Evolutionary conservation across 805 yeast species (phyloP).

Genomic region (Starmera dryadoides): DNA sequence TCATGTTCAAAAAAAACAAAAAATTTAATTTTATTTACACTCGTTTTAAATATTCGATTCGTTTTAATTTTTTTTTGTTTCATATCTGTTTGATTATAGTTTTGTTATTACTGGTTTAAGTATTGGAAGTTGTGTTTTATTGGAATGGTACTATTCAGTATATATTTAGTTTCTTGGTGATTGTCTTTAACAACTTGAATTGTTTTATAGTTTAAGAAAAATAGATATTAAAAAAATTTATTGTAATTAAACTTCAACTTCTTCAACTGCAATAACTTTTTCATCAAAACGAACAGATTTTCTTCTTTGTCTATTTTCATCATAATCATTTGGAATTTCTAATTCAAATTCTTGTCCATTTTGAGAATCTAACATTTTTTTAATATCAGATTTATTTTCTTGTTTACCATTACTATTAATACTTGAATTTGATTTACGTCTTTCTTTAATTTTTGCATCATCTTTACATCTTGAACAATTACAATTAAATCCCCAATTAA

Average conservation of each 20-base stretch:
- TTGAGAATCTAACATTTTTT: conserved; percentile 36
- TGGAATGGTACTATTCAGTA: no score
- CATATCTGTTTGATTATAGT: no score
- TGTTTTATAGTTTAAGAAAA: no score
- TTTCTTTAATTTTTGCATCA: conserved; percentile 38
- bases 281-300: conserved; percentile 64
- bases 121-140: no score
- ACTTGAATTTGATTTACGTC: conserved; percentile 45
- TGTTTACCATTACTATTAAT: conserved; percentile 20
- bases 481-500: conserved; percentile 78
- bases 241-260: conserved; percentile 21
- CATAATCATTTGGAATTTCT: conserved; percentile 32
- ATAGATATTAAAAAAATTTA: neutral
- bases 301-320: conserved; percentile 36
- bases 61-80: no score
- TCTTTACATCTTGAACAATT: conserved; percentile 56
- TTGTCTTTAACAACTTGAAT: no score
- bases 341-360: conserved; percentile 42
- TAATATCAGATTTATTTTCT: conserved; percentile 25
- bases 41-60: no score
- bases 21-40: no score
- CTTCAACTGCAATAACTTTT: conserved; percentile 51
- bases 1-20: no score
- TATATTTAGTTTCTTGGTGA: no score
- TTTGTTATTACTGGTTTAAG: no score